Conservation (phyloP, 1,284 basidiomycete genomes). For the Cryptococcus sp. region DNA sequence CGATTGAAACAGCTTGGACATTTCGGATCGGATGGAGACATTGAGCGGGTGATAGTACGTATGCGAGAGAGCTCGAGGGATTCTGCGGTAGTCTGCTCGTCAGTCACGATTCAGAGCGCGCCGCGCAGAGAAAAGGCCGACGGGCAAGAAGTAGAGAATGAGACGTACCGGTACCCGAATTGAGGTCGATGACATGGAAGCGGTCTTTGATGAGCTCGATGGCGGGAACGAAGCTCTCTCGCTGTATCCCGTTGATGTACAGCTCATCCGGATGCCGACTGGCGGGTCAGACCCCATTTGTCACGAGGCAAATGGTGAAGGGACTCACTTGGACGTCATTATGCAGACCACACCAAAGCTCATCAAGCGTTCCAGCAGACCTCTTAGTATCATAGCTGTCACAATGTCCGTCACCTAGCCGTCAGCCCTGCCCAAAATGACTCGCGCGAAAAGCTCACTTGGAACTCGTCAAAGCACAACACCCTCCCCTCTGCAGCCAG, state of each 20-base stretch:
- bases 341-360: constrained; percentile 88
- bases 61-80: constrained; percentile 81
- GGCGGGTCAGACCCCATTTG: constrained; percentile 5
- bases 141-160: constrained; percentile 1
- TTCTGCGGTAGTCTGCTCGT: constrained; percentile 74
- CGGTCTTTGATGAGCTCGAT: constrained; percentile 87
- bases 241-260: constrained; percentile 98
- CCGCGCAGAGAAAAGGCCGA: background rate
- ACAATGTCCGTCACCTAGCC: constrained; percentile 92
- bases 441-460: no score
- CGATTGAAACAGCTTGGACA: constrained; percentile 75
- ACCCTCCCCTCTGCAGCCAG: constrained; percentile 79
- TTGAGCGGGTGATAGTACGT: constrained; percentile 83
- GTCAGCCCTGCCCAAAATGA: constrained; percentile 6
- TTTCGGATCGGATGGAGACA: constrained; percentile 54
- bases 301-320: background rate
- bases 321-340: constrained; percentile 88
- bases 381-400: constrained; percentile 94
- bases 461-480: constrained; percentile 97
- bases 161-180: constrained; percentile 79
- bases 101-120: constrained; percentile 4
- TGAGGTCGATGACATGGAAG: constrained; percentile 82
- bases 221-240: constrained; percentile 90
- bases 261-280: constrained; percentile 96
- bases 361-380: constrained; percentile 77